Base-by-base conservation (phyloP, 2,329 filamentous ascomycete species). In the Botrytis porri region DNA sequence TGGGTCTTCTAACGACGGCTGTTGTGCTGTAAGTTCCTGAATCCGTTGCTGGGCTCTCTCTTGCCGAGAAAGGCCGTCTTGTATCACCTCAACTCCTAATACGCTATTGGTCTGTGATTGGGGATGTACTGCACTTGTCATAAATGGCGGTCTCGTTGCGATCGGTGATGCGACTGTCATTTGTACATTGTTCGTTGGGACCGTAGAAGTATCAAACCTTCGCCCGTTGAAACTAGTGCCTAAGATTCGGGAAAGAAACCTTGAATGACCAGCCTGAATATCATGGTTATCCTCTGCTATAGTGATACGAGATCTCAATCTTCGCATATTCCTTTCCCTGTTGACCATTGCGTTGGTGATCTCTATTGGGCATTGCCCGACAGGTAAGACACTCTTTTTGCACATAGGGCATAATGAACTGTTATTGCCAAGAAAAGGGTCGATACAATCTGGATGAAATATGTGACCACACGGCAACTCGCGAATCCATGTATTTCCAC, bases 331-430 rank as follows among this genome's bases (percentile, higher is more conserved):
- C 25, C 92, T 87, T 82, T 97, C 94, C 57, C 93, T 88, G 32
- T 93, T 90, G 9, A 97, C 94, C 92, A 97, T 97, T 25, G 88
- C 87, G 77, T 97, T 96, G 8, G 94, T 97, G 60, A 97, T 90
- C 29, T 86, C 86, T 0, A 84, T 83, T 0, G 91, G 90, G 72
- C 89, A 90, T 78, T 88, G 88, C 0, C 93, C 84, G 77, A 81
- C 78, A 10, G 95, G 94, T 1, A 98, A 83, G 78, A 95, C 93
- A 67, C 88, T 93, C 74, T 91, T 88, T 81, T 97, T 98, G 85
- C 96, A 99, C 77, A 97, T 85, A 0, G 96, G 95, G 79, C 96
- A 99, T 2, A 98, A 86, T 29, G 93, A 97, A 80, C 93, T 97
- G 80, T 92, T 91, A 71, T 90, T 86, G 61, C 87, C 86, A 20